Evolutionary conservation across 2,329 filamentous ascomycete genomes (phyloP).

Genomic region (Colletotrichum aenigma): DNA sequence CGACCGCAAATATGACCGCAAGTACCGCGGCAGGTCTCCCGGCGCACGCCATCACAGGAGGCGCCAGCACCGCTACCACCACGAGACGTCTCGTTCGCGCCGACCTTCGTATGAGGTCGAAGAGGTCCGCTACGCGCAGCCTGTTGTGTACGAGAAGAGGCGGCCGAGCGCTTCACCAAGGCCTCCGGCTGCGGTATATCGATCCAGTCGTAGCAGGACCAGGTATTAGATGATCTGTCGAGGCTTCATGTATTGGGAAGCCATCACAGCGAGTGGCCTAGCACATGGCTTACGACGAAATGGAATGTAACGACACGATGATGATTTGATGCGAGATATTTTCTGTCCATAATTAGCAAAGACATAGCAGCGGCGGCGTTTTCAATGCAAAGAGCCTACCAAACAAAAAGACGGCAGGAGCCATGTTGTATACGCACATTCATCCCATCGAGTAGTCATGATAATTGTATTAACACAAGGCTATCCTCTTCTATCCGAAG

Average conservation of each 20-base stretch:
- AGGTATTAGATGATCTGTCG: neutral
- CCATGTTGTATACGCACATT: neutral
- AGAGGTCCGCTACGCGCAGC: constrained; percentile 17
- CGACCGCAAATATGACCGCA: neutral
- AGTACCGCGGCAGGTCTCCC: constrained; percentile 6
- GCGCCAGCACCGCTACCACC: constrained; percentile 2
- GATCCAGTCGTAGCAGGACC: constrained; percentile 8
- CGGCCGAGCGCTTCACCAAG: constrained; percentile 1
- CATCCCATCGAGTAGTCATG: neutral
- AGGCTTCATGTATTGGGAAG: neutral
- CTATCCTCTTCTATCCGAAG: constrained; percentile 1
- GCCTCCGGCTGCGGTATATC: constrained; percentile 3
- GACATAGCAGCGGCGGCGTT: neutral
- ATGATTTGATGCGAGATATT: neutral
- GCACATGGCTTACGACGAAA: neutral
- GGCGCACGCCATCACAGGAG: constrained; percentile 1
- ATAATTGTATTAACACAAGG: constrained; percentile 5
- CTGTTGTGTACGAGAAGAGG: constrained; percentile 13
- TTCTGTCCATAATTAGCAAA: neutral
- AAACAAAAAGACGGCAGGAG: neutral
- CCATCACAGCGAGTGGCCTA: neutral
- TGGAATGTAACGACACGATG: neutral
- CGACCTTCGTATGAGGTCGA: constrained; percentile 10
- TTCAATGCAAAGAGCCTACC: neutral
- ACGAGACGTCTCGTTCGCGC: constrained; percentile 12